Conservation (phyloP, 192 early-diverging fungal genomes). For the Backusella sp. region DNA sequence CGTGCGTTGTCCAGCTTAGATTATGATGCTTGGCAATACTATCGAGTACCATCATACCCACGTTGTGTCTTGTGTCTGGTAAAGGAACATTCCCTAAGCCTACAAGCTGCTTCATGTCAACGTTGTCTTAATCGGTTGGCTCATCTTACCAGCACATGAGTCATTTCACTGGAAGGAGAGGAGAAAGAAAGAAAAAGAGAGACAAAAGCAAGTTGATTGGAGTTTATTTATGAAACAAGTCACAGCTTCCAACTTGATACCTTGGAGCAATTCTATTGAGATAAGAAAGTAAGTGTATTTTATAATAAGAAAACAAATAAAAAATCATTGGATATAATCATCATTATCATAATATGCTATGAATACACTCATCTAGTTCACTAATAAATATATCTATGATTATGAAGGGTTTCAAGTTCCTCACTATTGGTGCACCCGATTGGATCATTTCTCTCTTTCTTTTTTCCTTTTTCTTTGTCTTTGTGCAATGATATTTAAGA, state of each 20-base stretch:
- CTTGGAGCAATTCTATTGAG: too few relatives aligned
- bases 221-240: neutral
- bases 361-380: too few relatives aligned
- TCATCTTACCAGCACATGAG: neutral
- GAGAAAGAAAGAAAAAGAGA: neutral
- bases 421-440: neutral
- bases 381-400: too few relatives aligned
- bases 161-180: neutral
- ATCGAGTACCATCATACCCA: slow-evolving; percentile 70
- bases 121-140: neutral
- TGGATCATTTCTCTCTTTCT: neutral
- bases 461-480: neutral
- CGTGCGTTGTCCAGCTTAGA: slow-evolving; percentile 41
- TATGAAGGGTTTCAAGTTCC: too few relatives aligned
- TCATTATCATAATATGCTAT: too few relatives aligned
- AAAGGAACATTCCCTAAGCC: slow-evolving; percentile 70
- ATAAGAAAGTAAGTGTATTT: too few relatives aligned
- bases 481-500: neutral
- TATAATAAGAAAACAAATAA: too few relatives aligned
- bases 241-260: neutral
- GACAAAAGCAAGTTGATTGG: neutral
- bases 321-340: too few relatives aligned
- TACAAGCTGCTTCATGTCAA: slow-evolving; percentile 46
- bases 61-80: slow-evolving; percentile 67
- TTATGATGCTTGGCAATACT: slow-evolving; percentile 41